Evolutionary conservation across 2,329 filamentous ascomycete genomes (phyloP).

Genomic region (Fusarium sp.): DNA sequence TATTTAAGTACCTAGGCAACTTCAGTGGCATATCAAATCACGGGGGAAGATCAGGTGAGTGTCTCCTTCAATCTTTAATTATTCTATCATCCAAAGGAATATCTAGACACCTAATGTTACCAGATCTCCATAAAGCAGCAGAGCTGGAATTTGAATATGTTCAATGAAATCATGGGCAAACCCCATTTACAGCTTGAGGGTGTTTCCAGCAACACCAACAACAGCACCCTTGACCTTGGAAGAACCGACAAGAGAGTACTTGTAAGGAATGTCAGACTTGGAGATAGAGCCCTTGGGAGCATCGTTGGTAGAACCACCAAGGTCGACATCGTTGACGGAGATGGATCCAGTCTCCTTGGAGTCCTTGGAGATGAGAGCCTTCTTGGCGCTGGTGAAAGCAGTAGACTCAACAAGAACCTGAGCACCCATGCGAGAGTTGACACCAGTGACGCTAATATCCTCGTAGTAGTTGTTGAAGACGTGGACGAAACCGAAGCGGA

Average conservation of each 20-base stretch:
- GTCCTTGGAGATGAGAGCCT: constrained; percentile 54
- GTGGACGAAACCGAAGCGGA: constrained; percentile 75
- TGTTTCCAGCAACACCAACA: constrained; percentile 53
- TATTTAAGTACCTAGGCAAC: neutral
- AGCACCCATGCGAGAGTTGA: constrained; percentile 68
- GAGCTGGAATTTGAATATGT: neutral
- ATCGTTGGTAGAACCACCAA: constrained; percentile 52
- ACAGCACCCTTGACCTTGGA: constrained; percentile 59
- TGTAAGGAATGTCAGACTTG: constrained; percentile 65
- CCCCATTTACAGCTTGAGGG: constrained; percentile 48
- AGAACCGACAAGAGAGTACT: constrained; percentile 58
- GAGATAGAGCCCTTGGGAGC: constrained; percentile 63
- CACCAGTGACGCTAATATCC: constrained; percentile 55
- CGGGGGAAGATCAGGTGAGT: fast-evolving
- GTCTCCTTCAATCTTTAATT: neutral
- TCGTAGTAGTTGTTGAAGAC: constrained; percentile 65
- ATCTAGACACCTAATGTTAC: neutral
- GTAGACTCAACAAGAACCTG: constrained; percentile 69
- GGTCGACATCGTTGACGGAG: constrained; percentile 55
- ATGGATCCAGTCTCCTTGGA: constrained; percentile 56
- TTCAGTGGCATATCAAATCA: neutral
- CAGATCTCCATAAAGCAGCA: neutral
- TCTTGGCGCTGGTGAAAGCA: constrained; percentile 57
- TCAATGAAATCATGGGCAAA: neutral
- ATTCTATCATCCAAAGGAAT: neutral